Evolutionary conservation across 1,284 basidiomycete genomes (phyloP).

Genomic region (Ceratobasidium sp.): DNA sequence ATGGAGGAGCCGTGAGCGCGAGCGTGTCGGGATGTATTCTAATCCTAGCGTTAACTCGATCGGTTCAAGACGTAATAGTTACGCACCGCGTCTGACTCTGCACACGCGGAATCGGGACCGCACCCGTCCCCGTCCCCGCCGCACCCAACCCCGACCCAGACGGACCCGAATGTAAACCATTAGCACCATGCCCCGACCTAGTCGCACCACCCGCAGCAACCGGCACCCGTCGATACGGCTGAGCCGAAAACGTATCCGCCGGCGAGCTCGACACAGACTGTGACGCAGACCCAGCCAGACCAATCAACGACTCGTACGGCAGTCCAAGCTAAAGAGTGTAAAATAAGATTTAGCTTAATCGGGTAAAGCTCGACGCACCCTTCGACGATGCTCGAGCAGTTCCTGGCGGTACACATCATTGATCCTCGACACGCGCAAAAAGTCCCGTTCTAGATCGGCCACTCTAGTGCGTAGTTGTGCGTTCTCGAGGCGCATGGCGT

Average conservation of each 20-base stretch:
- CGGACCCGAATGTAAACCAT: conserved; percentile 7
- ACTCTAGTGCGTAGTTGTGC: conserved; percentile 53
- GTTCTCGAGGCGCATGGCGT: conserved; percentile 80
- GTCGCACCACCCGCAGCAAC: conserved; percentile 52
- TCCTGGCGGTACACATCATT: conserved; percentile 86
- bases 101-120: conserved; percentile 76
- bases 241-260: conserved; percentile 69
- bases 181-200: neutral
- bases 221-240: conserved; percentile 68
- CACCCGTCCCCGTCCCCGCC: conserved; percentile 57
- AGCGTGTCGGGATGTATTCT: conserved; percentile 47
- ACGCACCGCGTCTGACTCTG: conserved; percentile 61
- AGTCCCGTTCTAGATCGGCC: conserved; percentile 78
- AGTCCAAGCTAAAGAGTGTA: conserved; percentile 67
- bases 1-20: conserved; percentile 57
- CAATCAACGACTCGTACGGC: conserved; percentile 79
- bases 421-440: conserved; percentile 73
- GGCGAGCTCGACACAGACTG: conserved; percentile 53
- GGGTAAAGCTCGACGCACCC: conserved; percentile 64
- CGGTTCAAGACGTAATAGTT: neutral
- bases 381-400: conserved; percentile 76
- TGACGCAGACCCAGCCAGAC: conserved; percentile 59
- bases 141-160: conserved; percentile 56
- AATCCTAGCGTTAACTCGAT: neutral
- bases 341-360: neutral